Percentiles rank a stretch among this genome's conserved stretches.
phyloP scores from a whole-genome alignment of 2,329 filamentous ascomycete species.

The Monilinia fructicola region DNA sequence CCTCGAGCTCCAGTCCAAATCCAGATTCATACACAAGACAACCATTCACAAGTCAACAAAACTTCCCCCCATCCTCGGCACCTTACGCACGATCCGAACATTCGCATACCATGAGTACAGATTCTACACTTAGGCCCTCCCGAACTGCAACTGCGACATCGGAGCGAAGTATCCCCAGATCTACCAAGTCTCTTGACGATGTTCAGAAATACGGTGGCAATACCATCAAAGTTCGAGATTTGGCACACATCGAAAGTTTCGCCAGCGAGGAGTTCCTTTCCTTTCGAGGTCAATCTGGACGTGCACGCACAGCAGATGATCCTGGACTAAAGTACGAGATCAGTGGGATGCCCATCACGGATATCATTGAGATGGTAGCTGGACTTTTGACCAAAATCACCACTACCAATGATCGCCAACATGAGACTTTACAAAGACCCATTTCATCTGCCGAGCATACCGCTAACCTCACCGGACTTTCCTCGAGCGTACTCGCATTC shows the following conservation, averaged over 20 bases:
- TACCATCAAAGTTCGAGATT: constrained; percentile 78
- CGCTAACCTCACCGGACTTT: constrained; percentile 60
- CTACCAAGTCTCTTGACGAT: constrained; percentile 41
- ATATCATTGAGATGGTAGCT: constrained; percentile 99
- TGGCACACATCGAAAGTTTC: constrained; percentile 88
- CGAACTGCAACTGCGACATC: constrained; percentile 7
- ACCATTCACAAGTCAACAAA: constrained; percentile 37
- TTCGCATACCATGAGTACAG: constrained; percentile 17
- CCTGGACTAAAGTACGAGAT: constrained; percentile 74
- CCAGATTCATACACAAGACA: constrained; percentile 30
- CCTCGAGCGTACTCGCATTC: constrained; percentile 81
- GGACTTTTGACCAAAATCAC: constrained; percentile 96
- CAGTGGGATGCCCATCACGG: constrained; percentile 92
- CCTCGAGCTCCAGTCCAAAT: constrained; percentile 36
- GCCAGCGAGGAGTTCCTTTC: constrained; percentile 73
- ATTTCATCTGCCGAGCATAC: constrained; percentile 58
- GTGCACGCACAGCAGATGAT: constrained; percentile 55
- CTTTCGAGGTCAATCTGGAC: constrained; percentile 50
- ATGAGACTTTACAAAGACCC: constrained; percentile 82
- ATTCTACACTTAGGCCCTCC: constrained; percentile 1
- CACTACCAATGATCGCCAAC: constrained; percentile 90
- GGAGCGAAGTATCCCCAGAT: constrained; percentile 30
- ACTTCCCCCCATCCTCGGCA: constrained; percentile 29
- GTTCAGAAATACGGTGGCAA: constrained; percentile 42
- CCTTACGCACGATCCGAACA: constrained; percentile 23